Percentiles rank a stretch among this genome's conserved stretches.
These are phyloP conservation scores for Debaryomycetaceae sp. DNA, from an alignment of 1,139 yeast genomes.

Conservation along the genomic window DNA sequence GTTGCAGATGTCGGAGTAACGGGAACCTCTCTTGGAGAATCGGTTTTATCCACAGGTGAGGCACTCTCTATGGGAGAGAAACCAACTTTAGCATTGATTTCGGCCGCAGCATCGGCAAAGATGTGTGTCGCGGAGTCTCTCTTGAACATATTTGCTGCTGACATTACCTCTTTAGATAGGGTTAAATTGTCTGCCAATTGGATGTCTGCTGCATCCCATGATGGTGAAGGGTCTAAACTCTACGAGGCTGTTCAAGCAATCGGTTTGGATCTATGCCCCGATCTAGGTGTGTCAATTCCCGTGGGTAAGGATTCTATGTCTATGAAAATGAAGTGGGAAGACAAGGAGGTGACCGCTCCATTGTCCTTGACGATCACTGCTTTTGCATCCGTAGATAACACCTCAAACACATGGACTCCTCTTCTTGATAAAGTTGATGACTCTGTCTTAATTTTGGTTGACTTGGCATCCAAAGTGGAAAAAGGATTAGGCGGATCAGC, in stretches of 20 bases:
- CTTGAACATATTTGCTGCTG: constrained; percentile 86
- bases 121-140: constrained; percentile 95
- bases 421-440: constrained; percentile 53
- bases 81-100: constrained; percentile 85
- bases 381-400: constrained; percentile 81
- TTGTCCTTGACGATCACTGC: constrained; percentile 90
- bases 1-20: constrained; percentile 99
- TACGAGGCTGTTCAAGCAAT: constrained; percentile 98
- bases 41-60: constrained; percentile 77
- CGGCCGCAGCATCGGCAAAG: constrained; percentile 95
- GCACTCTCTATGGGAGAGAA: constrained; percentile 98
- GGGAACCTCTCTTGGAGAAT: constrained; percentile 80
- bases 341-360: constrained; percentile 92
- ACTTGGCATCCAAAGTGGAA: constrained; percentile 59
- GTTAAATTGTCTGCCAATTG: constrained; percentile 94
- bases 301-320: constrained; percentile 99
- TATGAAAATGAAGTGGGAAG: constrained; percentile 98
- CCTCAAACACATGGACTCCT: constrained; percentile 95
- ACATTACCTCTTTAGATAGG: constrained; percentile 68
- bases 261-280: constrained; percentile 93
- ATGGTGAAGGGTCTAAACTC: constrained; percentile 92
- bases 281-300: constrained; percentile 85
- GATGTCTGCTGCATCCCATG: constrained; percentile 98
- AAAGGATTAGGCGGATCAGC: constrained; percentile 90
- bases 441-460: constrained; percentile 73